Percentiles rank a stretch among this genome's conserved stretches.
phyloP scores from a whole-genome alignment of 176 grass and related monocot genomes.

The Stipa capillata region DNA sequence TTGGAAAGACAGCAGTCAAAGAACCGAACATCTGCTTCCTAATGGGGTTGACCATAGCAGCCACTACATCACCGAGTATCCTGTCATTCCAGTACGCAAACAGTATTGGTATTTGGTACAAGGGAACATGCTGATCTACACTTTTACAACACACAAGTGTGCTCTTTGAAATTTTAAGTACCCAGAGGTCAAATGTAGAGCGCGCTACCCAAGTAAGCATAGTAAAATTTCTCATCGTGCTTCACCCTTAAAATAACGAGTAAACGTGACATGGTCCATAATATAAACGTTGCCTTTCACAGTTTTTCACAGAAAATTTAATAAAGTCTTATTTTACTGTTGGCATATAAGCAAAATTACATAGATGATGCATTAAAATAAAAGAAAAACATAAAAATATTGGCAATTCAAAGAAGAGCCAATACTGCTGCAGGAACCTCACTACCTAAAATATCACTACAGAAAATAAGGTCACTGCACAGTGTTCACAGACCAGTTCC shows the following conservation, averaged over 20 bases:
- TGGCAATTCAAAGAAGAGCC: neutral
- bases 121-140: conserved; percentile 4
- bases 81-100: neutral
- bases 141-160: neutral
- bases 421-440: neutral
- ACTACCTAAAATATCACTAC: neutral
- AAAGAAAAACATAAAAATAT: neutral
- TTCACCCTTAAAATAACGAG: neutral
- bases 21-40: neutral
- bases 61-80: neutral
- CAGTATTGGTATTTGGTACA: neutral
- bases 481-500: neutral
- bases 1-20: neutral
- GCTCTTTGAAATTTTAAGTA: conserved; percentile 10
- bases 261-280: neutral
- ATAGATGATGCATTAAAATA: neutral
- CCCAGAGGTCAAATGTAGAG: neutral
- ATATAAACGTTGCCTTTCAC: neutral
- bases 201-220: neutral
- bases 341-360: neutral
- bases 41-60: neutral
- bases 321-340: neutral
- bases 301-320: conserved; percentile 3
- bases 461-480: neutral
- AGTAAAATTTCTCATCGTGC: neutral